Evolutionary conservation across 441 rosid genomes (phyloP), one percentile per base, ranked within the genome.

Genomic region (Theobroma grandiflorum): DNA sequence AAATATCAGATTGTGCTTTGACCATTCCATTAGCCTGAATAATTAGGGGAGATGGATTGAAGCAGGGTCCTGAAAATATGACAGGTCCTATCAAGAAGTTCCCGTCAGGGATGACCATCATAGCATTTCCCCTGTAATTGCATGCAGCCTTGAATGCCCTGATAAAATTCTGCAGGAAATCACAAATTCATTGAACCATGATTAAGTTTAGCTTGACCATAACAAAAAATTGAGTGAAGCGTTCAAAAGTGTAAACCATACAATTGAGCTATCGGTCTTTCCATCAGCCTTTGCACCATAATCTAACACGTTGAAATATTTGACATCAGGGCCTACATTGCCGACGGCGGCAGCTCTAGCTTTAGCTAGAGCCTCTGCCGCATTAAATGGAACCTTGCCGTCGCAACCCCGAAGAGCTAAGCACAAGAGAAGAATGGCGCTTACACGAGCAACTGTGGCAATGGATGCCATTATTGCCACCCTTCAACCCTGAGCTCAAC

Each of bases 21-120:
- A 92, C 20, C 26, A 79, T 83, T 67, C 91, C 96, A 43, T 9
- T 33, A 59, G 87, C 72, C 67, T 89, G 81, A 72, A 92, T 83
- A 8, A 62, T 68, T 8, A 86, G 43, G 2, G 91, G 89, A 22
- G 71, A 61, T 16, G 79, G 73, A 72, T 78, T 81, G 3, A 10
- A 59, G 83, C 96, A 92, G 20, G 93, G 93, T 3, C 96, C 96
- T 33, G 59, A 67, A 59, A 92, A 92, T 18, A 84, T 53, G n/a
- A 81, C 78, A 1, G 86, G 84, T 0, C 90, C 91, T 6, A 87
- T 50, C 15, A 86, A 20, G 82, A 85, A 92, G 8, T 35, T 76
- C 1, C 94, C 96, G 0, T 0, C 18, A 6, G 96, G 96, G 66
- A 91, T 74, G 20, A 89, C 55, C 68, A 92, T 72, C 81, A 79